A percentile compares a stretch with the other conserved stretches of the same genome.
These are phyloP conservation scores for Bothriochloa decipiens DNA, from an alignment of 176 grass and related monocot species.

Conservation along the genomic window DNA sequence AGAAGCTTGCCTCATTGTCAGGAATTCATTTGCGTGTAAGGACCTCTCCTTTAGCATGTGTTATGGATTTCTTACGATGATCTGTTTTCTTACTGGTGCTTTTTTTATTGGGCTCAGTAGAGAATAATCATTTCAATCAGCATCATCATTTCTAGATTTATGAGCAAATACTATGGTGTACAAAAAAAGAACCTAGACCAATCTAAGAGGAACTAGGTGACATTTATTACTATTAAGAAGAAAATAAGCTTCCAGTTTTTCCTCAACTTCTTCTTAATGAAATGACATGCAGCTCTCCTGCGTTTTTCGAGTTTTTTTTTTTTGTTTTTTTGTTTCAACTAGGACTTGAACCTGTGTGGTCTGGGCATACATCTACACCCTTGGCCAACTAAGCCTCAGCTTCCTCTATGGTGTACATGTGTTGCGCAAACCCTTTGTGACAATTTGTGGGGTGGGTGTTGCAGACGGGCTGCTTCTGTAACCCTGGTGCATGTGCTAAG, in stretches of 20 bases:
- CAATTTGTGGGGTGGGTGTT: not conserved
- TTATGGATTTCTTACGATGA: not conserved
- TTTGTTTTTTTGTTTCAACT: no score
- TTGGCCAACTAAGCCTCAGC: not conserved
- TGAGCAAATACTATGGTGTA: not conserved
- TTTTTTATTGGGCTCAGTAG: not conserved
- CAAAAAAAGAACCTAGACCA: not conserved
- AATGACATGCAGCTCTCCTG: no score
- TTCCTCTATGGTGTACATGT: not conserved
- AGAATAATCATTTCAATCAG: not conserved
- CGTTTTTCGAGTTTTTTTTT: no score
- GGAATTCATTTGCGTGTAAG: constrained; percentile 89
- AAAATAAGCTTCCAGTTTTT: not conserved
- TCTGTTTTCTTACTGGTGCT: not conserved
- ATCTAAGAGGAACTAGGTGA: not conserved
- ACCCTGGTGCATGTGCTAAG: constrained; percentile 94
- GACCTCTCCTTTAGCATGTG: not conserved
- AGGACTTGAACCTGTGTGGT: not conserved
- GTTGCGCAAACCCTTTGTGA: not conserved
- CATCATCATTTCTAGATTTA: constrained; percentile 23
- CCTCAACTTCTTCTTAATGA: no score
- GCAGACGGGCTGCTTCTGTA: constrained; percentile 98
- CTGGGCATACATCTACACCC: no score
- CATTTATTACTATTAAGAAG: not conserved
- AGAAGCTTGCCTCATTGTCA: constrained; percentile 85